A percentile compares a stretch with the other conserved stretches of the same genome.
Conservation (phyloP, 2,329 filamentous ascomycete genomes). For the Monilinia aucupariae region DNA sequence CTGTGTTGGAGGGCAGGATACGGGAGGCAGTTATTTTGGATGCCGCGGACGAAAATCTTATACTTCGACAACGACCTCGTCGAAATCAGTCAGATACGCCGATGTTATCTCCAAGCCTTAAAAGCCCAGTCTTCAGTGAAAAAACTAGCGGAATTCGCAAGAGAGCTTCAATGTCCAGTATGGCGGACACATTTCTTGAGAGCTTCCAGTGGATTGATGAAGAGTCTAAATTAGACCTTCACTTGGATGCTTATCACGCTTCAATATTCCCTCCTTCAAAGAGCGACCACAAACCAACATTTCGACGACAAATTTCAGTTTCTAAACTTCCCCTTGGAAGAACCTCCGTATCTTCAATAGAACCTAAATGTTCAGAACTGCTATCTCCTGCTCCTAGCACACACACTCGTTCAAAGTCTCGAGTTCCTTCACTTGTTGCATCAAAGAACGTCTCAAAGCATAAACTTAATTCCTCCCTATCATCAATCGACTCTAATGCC, state of each 20-base stretch:
- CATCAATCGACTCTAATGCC: constrained; percentile 63
- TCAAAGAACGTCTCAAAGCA: constrained; percentile 30
- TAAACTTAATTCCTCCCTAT: constrained; percentile 34
- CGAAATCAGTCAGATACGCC: constrained; percentile 24
- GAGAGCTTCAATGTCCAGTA: constrained; percentile 23
- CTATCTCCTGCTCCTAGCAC: constrained; percentile 25
- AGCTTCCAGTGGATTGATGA: constrained; percentile 71
- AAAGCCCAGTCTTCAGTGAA: constrained; percentile 2
- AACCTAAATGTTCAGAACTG: constrained; percentile 31
- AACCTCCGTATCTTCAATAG: constrained; percentile 40
- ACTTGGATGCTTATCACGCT: constrained; percentile 64
- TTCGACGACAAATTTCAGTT: constrained; percentile 67
- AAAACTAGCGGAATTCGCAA: constrained; percentile 11
- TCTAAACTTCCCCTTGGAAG: constrained; percentile 59
- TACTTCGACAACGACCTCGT: constrained; percentile 41
- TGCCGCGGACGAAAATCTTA: constrained; percentile 53
- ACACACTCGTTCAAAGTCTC: constrained; percentile 43
- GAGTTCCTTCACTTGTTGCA: constrained; percentile 49
- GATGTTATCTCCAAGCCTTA: constrained; percentile 8
- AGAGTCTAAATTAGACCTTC: constrained; percentile 63
- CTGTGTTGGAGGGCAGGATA: constrained; percentile 49
- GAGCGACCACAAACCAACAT: constrained; percentile 52
- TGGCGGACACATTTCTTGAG: constrained; percentile 46
- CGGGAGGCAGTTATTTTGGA: constrained; percentile 50
- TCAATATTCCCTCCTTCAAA: constrained; percentile 28